Conservation (phyloP, 176 grass and related monocot species). For the Phoenix roebelenii region DNA sequence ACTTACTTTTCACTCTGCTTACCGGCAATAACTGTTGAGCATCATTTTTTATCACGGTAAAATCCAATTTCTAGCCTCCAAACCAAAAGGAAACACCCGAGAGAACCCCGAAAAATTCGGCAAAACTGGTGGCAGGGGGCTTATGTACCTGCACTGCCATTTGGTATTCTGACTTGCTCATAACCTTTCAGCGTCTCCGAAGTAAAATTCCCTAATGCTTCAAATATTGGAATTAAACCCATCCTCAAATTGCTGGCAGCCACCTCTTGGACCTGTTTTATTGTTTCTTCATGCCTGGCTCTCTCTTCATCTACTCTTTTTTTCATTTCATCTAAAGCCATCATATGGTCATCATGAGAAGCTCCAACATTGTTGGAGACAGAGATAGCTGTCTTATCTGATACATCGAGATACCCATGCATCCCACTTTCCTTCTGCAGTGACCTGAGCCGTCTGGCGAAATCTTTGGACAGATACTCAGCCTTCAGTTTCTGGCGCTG, state of each 20-base stretch:
- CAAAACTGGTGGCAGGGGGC: too few species aligned
- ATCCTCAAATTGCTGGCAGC: constrained; percentile 53
- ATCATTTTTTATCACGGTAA: too few species aligned
- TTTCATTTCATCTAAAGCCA: constrained; percentile 53
- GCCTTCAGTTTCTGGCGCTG: constrained; percentile 51
- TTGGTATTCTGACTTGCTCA: constrained; percentile 52
- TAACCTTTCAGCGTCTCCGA: constrained; percentile 48
- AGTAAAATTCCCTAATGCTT: constrained; percentile 61
- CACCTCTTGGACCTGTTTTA: constrained; percentile 50
- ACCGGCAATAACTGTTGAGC: too few species aligned
- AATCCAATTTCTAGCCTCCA: too few species aligned
- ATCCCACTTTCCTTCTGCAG: constrained; percentile 39
- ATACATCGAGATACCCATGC: not conserved
- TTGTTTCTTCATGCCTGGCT: constrained; percentile 45
- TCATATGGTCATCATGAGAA: constrained; percentile 34
- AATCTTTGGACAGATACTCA: constrained; percentile 63
- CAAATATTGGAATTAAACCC: constrained; percentile 62
- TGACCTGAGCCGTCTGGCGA: constrained; percentile 38
- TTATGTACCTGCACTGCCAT: constrained; percentile 2
- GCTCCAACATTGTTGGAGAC: constrained; percentile 7
- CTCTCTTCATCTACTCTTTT: constrained; percentile 60
- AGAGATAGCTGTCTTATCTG: not conserved
- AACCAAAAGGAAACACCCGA: too few species aligned
- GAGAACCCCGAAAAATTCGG: too few species aligned
- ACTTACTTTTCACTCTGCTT: too few species aligned